phyloP scores from a whole-genome alignment of 108 stramenopile species.

The Chaetoceros tenuissimus region DNA sequence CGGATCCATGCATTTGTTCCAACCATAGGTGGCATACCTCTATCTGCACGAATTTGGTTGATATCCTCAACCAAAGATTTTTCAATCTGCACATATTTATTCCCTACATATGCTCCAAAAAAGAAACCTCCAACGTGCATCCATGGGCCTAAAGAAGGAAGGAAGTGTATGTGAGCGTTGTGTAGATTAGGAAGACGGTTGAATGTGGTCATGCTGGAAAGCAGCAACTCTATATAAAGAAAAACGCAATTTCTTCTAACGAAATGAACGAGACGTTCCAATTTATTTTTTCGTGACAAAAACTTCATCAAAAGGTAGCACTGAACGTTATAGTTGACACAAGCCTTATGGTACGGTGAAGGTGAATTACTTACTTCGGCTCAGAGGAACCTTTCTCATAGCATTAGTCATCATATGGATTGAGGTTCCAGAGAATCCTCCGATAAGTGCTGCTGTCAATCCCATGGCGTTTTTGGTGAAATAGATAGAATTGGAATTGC shows the following conservation, averaged over 20 bases:
- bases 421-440: slow-evolving; percentile 50
- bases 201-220: background rate
- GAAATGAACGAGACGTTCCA: background rate
- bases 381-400: slow-evolving; percentile 63
- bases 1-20: slow-evolving; percentile 24
- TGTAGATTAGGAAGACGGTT: background rate
- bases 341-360: slow-evolving; percentile 5
- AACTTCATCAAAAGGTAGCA: background rate
- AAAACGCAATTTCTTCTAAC: background rate
- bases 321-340: slow-evolving; percentile 1
- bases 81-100: slow-evolving; percentile 69
- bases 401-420: slow-evolving; percentile 72
- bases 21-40: slow-evolving; percentile 79
- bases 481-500: no score
- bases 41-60: slow-evolving; percentile 80
- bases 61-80: slow-evolving; percentile 63
- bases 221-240: background rate
- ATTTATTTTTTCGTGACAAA: background rate
- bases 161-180: background rate
- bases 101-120: slow-evolving; percentile 68
- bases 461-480: slow-evolving; percentile 34
- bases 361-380: slow-evolving; percentile 41
- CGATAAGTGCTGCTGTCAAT: slow-evolving; percentile 61
- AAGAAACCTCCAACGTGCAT: slow-evolving; percentile 58
- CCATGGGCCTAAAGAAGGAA: slow-evolving; percentile 46